Percentiles rank a stretch among this genome's conserved stretches.
Conservation (phyloP, 345 rosid species). For the Excoecaria cochinchinensis region DNA sequence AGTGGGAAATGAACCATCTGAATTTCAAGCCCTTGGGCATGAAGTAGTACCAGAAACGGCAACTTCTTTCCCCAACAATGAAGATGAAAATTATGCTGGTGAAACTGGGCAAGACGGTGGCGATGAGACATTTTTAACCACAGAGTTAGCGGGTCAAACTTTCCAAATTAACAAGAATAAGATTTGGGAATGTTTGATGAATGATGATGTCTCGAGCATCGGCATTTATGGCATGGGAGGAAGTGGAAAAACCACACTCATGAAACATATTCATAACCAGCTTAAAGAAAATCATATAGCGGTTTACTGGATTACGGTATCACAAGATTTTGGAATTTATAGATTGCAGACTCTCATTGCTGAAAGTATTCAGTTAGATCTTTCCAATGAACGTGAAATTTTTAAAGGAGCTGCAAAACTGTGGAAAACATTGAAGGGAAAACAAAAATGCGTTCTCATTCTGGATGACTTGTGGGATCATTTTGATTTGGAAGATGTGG, state of each 20-base stretch:
- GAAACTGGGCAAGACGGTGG: not conserved
- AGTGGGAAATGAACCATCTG: too few species aligned
- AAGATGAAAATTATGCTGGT: not conserved
- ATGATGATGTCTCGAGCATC: slow-evolving; percentile 1
- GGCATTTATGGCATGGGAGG: slow-evolving; percentile 26
- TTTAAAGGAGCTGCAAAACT: slow-evolving; percentile 14
- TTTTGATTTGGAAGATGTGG: not conserved
- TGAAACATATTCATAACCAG: slow-evolving; percentile 6
- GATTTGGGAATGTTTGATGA: slow-evolving; percentile 4
- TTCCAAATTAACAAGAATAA: too few species aligned
- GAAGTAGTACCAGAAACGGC: too few species aligned
- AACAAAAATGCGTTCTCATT: not conserved
- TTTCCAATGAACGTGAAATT: slow-evolving; percentile 2
- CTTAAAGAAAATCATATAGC: slow-evolving; percentile 2
- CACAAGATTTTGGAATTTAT: slow-evolving; percentile 3
- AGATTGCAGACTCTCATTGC: slow-evolving; percentile 19
- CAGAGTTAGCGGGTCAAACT: too few species aligned
- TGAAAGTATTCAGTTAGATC: not conserved
- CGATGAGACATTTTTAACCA: too few species aligned
- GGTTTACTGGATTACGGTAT: slow-evolving; percentile 27
- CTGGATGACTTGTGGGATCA: slow-evolving; percentile 14
- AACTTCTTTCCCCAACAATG: too few species aligned
- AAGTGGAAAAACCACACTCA: slow-evolving; percentile 17
- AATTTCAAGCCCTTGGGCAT: not conserved
- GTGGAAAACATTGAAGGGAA: not conserved